Base-by-base conservation (phyloP, 1,284 basidiomycete genomes). In the Vanrija sp. region DNA sequence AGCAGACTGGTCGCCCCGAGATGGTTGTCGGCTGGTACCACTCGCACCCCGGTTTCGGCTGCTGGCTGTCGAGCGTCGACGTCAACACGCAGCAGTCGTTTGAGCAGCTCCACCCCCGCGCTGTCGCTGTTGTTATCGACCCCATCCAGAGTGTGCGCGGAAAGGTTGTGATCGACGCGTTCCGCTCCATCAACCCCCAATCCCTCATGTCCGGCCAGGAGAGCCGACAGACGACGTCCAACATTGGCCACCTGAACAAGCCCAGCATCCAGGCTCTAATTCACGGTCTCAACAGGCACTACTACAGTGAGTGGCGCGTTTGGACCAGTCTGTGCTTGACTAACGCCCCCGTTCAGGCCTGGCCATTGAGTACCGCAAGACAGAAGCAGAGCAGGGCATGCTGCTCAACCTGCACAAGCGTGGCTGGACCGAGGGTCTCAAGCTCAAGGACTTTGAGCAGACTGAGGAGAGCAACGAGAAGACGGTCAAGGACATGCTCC, bases 1-100 rank as follows among this genome's bases (percentile, higher is more conserved):
- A 98, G 78, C 96, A 98, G 79, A 99, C 96, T 2, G 96, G 96
- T 56, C 80, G 94, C 65, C 91, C 95, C 45, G 96, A 98, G 79
- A 93, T 89, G 85, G 96, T 98, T 10, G 96, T 99, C 0, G 96
- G 96, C 8, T 99, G 96, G 96, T 99, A 99, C 75, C 96, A 99
- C 77, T 98, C 96, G 45, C 96, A 99, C 80, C 96, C 96, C 50
- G 96, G 96, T 25, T 99, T 98, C 75, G 96, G 96, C 6, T 99
- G 96, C 77, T 99, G 96, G 96, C 79, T 99, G 38, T 96, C 92
- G 47, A 94, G 91, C 65, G 96, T 98, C 38, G 96, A 99, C 78
- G 94, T 98, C 73, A 98, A 98, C 78, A 99, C 96, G 6, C 96
- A 99, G 75, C 94, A 98, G 90, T 97, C 93, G 15, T 99, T 99